Evolutionary conservation across 495 filamentous ascomycete species (phyloP).

Genomic region (Aspergillus nanangensis): DNA sequence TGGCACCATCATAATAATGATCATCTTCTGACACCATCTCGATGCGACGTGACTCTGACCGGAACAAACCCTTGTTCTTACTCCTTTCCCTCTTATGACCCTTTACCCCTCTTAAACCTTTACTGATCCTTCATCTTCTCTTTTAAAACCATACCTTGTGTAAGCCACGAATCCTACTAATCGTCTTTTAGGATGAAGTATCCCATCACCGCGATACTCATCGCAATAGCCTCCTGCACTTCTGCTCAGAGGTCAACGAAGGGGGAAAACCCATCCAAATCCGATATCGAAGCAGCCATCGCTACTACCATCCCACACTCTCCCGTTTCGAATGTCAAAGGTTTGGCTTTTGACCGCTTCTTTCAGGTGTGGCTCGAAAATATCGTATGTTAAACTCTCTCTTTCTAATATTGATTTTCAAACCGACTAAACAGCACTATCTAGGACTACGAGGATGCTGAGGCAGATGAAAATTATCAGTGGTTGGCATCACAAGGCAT

Average conservation of each 20-base stretch:
- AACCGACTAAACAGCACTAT: neutral
- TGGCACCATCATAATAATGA: too few relatives aligned
- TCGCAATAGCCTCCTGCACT: constrained; percentile 17
- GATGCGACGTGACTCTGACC: too few relatives aligned
- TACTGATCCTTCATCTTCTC: too few relatives aligned
- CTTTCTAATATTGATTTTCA: constrained; percentile 6
- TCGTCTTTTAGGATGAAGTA: too few relatives aligned
- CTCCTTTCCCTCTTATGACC: too few relatives aligned
- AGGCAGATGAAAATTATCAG: constrained; percentile 43
- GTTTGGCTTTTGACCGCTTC: constrained; percentile 63
- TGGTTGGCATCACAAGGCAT: constrained; percentile 62
- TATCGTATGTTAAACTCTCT: constrained; percentile 45
- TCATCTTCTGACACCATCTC: too few relatives aligned
- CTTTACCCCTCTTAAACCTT: too few relatives aligned
- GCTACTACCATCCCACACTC: constrained; percentile 36
- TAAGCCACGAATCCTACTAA: too few relatives aligned
- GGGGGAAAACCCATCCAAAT: constrained; percentile 23
- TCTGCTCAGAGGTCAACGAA: constrained; percentile 25
- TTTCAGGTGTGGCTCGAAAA: constrained; percentile 72
- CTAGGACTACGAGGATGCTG: constrained; percentile 54
- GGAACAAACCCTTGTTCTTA: too few relatives aligned
- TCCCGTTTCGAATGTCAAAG: constrained; percentile 56
- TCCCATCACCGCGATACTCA: constrained; percentile 17
- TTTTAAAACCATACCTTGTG: too few relatives aligned
- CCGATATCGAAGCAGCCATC: constrained; percentile 28